Evolutionary conservation across 2,329 filamentous ascomycete genomes (phyloP).

Genomic region (Salinomyces thailandicus): DNA sequence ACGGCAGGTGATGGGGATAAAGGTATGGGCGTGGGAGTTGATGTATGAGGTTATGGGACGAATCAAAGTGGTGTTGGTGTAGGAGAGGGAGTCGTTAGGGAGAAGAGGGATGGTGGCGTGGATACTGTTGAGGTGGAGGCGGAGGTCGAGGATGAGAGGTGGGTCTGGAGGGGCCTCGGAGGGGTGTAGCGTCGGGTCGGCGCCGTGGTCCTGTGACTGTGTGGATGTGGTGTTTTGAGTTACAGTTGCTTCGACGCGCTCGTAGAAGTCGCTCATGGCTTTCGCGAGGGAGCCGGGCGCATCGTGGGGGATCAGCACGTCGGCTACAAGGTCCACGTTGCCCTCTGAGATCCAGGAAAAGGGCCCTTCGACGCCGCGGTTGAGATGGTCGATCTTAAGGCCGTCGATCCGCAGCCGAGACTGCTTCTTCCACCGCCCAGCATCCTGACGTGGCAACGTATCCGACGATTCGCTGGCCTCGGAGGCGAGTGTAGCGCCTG

Average conservation of each 20-base stretch:
- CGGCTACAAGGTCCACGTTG: conserved; percentile 90
- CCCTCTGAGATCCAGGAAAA: conserved; percentile 98
- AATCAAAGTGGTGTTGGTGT: conserved; percentile 90
- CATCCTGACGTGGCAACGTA: conserved; percentile 30
- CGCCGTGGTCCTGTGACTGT: not conserved
- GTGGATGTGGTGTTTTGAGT: conserved; percentile 31
- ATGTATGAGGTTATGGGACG: conserved; percentile 97
- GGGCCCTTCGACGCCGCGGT: conserved; percentile 81
- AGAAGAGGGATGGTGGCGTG: conserved; percentile 88
- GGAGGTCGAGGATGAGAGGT: conserved; percentile 85
- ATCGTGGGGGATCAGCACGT: conserved; percentile 88
- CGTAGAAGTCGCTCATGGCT: conserved; percentile 94
- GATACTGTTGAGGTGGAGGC: conserved; percentile 91
- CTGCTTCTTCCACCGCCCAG: conserved; percentile 86
- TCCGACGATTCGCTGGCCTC: conserved; percentile 38
- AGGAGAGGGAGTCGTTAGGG: conserved; percentile 70
- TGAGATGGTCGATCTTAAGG: conserved; percentile 89
- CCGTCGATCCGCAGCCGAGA: conserved; percentile 86
- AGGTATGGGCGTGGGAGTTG: conserved; percentile 71
- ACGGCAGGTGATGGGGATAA: conserved; percentile 89
- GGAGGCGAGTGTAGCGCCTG: conserved; percentile 51
- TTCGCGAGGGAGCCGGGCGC: conserved; percentile 81
- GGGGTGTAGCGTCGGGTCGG: not conserved
- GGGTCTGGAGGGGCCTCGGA: not conserved
- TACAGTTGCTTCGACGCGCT: conserved; percentile 86